phyloP scores from a whole-genome alignment of 164 flowering plant species.

The Chimonanthus salicifolius region DNA sequence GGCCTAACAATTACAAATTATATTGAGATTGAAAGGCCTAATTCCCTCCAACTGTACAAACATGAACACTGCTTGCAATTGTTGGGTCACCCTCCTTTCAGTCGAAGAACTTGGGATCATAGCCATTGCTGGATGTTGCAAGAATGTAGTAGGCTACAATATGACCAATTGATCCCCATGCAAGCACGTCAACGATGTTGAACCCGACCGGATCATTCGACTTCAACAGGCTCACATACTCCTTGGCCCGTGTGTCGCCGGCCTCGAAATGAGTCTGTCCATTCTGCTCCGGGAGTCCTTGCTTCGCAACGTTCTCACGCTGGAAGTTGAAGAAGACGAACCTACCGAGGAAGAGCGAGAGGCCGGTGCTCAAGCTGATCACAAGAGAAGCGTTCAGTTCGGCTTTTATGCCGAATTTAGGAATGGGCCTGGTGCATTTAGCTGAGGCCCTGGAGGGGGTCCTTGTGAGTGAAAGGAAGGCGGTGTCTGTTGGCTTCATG shows the following conservation, averaged over 20 bases:
- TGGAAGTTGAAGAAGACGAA: slow-evolving; percentile 99
- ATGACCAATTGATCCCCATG: slow-evolving; percentile 99
- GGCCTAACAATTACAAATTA: not conserved
- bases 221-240: slow-evolving; percentile 84
- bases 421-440: slow-evolving; percentile 2
- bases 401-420: slow-evolving; percentile 30
- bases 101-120: slow-evolving; percentile 81
- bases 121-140: slow-evolving; percentile 96
- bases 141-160: slow-evolving; percentile 93
- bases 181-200: slow-evolving; percentile 93
- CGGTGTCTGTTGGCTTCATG: slow-evolving; percentile 31
- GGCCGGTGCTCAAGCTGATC: slow-evolving; percentile 93
- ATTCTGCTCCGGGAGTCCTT: slow-evolving; percentile 71
- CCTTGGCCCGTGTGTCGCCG: slow-evolving; percentile 85
- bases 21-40: not conserved
- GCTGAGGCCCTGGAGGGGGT: slow-evolving; percentile 5
- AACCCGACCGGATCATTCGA: slow-evolving; percentile 97
- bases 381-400: slow-evolving; percentile 72
- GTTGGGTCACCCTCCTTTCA: slow-evolving; percentile 5
- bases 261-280: slow-evolving; percentile 93
- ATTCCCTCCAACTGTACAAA: slow-evolving; percentile 7
- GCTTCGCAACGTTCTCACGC: slow-evolving; percentile 93
- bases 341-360: slow-evolving; percentile 89
- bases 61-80: not conserved
- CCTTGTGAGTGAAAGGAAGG: not conserved